These are phyloP conservation scores for Tuber melanosporum DNA, from an alignment of 495 filamentous ascomycete genomes.

Conservation along the genomic window DNA sequence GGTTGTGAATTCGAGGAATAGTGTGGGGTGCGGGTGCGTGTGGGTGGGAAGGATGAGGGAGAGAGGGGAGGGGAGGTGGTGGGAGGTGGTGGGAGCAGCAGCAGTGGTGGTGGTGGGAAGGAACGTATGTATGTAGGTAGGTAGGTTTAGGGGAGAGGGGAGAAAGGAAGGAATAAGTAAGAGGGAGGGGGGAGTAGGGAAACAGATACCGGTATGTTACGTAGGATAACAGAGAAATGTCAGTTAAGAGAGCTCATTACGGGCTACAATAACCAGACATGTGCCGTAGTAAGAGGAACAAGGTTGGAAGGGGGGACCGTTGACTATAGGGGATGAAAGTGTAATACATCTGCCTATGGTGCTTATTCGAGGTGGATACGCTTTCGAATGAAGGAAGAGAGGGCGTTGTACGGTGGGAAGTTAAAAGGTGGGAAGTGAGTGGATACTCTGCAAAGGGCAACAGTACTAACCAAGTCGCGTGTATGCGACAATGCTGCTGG, in stretches of 20 bases:
- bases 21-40: constrained; percentile 3
- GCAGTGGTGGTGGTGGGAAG: constrained; percentile 11
- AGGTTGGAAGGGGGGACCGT: not conserved
- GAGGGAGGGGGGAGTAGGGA: constrained; percentile 7
- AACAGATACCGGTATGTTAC: constrained; percentile 12
- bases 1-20: constrained; percentile 6
- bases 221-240: constrained; percentile 4
- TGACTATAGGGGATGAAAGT: not conserved
- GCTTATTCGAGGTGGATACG: constrained; percentile 10
- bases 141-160: constrained; percentile 22
- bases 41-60: constrained; percentile 20
- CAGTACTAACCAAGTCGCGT: constrained; percentile 23
- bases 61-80: constrained; percentile 17
- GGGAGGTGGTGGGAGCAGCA: constrained; percentile 9
- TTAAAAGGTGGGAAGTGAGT: constrained; percentile 12
- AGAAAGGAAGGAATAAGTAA: constrained; percentile 15
- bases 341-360: constrained; percentile 22
- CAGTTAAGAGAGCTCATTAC: constrained; percentile 1
- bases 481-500: constrained; percentile 23
- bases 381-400: constrained; percentile 15
- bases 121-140: constrained; percentile 13
- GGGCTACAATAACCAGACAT: not conserved
- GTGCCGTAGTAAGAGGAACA: not conserved
- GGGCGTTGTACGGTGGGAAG: not conserved
- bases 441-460: constrained; percentile 11